Conservation (phyloP, 2,329 filamentous ascomycete species). For the Penicillium olsonii region DNA sequence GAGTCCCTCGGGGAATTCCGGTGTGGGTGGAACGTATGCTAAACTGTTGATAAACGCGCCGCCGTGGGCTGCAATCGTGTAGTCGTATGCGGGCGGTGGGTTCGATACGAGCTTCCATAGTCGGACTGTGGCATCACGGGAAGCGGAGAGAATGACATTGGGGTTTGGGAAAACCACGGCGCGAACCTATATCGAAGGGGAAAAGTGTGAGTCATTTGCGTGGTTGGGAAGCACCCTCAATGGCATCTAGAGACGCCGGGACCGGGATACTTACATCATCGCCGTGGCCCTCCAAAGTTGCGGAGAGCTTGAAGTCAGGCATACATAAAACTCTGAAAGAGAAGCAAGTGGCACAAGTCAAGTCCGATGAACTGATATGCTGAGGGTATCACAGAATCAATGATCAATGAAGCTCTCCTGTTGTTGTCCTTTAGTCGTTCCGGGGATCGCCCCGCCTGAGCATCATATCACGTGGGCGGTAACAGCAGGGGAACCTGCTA, state of each 20-base stretch:
- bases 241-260: conserved; percentile 18
- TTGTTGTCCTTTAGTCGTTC: conserved; percentile 30
- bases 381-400: conserved; percentile 9
- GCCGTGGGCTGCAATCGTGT: conserved; percentile 75
- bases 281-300: conserved; percentile 83
- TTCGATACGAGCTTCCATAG: conserved; percentile 73
- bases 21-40: conserved; percentile 70
- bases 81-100: conserved; percentile 71
- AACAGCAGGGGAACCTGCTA: conserved; percentile 29
- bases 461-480: conserved; percentile 38
- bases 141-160: conserved; percentile 77
- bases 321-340: conserved; percentile 49
- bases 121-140: conserved; percentile 86
- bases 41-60: conserved; percentile 86
- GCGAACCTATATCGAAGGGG: conserved; percentile 69
- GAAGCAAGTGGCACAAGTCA: background rate
- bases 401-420: conserved; percentile 15
- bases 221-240: conserved; percentile 15
- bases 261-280: conserved; percentile 71
- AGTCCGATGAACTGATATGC: conserved; percentile 1
- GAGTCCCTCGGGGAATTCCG: conserved; percentile 72
- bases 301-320: conserved; percentile 89
- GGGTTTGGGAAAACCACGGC: conserved; percentile 76
- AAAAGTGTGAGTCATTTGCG: conserved; percentile 55
- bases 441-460: conserved; percentile 25